These are phyloP conservation scores for Zygosaccharomyces bailii DNA, from an alignment of 805 yeast genomes.

Conservation along the genomic window DNA sequence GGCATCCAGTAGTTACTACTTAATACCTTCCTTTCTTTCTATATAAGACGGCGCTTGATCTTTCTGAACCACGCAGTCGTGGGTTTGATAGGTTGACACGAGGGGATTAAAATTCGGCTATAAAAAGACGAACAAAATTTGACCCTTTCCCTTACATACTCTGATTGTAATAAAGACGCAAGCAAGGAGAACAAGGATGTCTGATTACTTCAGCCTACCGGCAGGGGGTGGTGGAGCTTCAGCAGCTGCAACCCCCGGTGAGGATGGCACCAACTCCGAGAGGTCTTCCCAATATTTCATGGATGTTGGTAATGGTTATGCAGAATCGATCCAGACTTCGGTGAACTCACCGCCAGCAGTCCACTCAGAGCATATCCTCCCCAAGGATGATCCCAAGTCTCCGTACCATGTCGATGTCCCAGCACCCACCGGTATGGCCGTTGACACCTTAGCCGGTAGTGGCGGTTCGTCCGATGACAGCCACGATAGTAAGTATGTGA, in stretches of 20 bases:
- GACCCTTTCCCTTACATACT: not conserved
- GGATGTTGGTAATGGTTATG: constrained; percentile 3
- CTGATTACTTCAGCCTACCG: constrained; percentile 8
- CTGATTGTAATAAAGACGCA: not conserved
- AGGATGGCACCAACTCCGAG: constrained; percentile 4
- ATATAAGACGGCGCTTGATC: not conserved
- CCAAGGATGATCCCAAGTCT: constrained; percentile 31
- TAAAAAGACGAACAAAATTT: not conserved
- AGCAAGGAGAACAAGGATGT: constrained; percentile 1
- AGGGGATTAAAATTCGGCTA: constrained; percentile 3
- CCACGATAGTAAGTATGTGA: constrained; percentile 25
- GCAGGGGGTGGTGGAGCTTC: constrained; percentile 6
- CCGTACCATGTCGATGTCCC: constrained; percentile 37
- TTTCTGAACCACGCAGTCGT: not conserved
- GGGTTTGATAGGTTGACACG: not conserved
- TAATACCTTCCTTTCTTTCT: not conserved
- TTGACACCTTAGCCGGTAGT: constrained; percentile 8
- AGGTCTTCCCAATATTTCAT: constrained; percentile 6
- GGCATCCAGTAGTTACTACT: constrained; percentile 1
- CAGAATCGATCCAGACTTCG: not conserved
- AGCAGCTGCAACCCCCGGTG: constrained; percentile 1
- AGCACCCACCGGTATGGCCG: constrained; percentile 29
- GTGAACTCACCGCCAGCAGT: constrained; percentile 1
- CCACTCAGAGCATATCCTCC: constrained; percentile 21
- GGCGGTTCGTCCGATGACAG: constrained; percentile 16